Evolutionary conservation across 2,329 filamentous ascomycete species (phyloP), one percentile per base, ranked within the genome.

Genomic region (Neonectria neomacrospora): DNA sequence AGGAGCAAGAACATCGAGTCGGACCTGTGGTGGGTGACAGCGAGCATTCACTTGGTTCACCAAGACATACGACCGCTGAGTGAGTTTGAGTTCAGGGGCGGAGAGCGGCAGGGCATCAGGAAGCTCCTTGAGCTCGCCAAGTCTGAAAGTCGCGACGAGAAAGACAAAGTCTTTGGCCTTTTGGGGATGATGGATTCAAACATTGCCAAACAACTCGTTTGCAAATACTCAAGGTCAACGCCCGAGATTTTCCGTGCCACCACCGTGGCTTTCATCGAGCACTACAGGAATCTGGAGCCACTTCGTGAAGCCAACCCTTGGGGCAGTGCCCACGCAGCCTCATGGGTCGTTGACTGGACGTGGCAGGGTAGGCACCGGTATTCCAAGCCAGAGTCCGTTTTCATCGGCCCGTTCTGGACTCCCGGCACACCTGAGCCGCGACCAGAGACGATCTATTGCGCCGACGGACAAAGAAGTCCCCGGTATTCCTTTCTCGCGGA

Each of bases 311-410:
- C 54, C 12, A 65, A 65, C 37, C 54, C 59, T 12, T 65, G 63
- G 63, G 63, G 63, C 12, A 41, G 44, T 12, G 50, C 51, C 3
- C 54, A 57, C 5, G 51, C 58, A 22, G 42, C 54, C 4, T 65
- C 63, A 16, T 65, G 63, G 63, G 59, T 58, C 8, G 50, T 62
- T 5, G 63, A 65, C 41, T 65, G 63, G 63, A 63, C 54, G 23
- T 65, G 63, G 63, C 22, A 54, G 8, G 58, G 58, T 7, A 65
- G 58, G 28, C 37, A 58, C 9, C 58, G 58, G 18, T 65, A 58
- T 39, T 62, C 63, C 11, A 56, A 57, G 39, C 63, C 63, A 1
- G 63, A 65, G 45, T 57, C 42, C 12, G 42, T 62, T 22, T 62
- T 62, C 11, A 57, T 57, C 12, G 54, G 58, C 3, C 53, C 58